phyloP scores from a whole-genome alignment of 768 basidiomycete species.

The Dioszegia hungarica region DNA sequence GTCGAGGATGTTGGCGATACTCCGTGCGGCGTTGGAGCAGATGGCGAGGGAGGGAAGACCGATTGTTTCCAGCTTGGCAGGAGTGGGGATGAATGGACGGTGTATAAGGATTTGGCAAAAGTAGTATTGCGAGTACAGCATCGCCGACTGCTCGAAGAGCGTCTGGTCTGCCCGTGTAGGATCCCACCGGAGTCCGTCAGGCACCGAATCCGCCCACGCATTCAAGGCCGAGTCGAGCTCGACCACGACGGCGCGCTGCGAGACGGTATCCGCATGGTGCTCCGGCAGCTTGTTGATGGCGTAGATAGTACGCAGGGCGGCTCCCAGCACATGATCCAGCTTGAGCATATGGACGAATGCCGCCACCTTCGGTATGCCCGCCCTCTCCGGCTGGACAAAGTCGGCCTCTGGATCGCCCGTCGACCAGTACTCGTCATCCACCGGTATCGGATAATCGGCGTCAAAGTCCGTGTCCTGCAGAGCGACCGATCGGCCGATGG shows the following conservation, averaged over 20 bases:
- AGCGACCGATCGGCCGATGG: slow-evolving; percentile 65
- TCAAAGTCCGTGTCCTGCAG: slow-evolving; percentile 70
- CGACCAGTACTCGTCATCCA: slow-evolving; percentile 79
- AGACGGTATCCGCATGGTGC: slow-evolving; percentile 25
- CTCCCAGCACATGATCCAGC: slow-evolving; percentile 61
- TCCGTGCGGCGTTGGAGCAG: slow-evolving; percentile 76
- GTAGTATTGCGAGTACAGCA: slow-evolving; percentile 60
- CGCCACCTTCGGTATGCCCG: slow-evolving; percentile 49
- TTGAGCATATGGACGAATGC: slow-evolving; percentile 59
- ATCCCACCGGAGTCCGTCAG: slow-evolving; percentile 60
- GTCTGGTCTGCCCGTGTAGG: slow-evolving; percentile 54
- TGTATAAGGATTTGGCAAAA: slow-evolving; percentile 63
- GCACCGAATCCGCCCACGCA: slow-evolving; percentile 67
- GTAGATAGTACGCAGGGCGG: slow-evolving; percentile 63
- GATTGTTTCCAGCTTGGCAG: slow-evolving; percentile 53
- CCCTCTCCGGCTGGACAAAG: slow-evolving; percentile 61
- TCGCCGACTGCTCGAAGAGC: slow-evolving; percentile 61
- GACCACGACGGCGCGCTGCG: slow-evolving; percentile 55
- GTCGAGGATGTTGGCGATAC: slow-evolving; percentile 67
- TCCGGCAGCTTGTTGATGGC: slow-evolving; percentile 60
- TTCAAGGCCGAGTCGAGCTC: slow-evolving; percentile 67
- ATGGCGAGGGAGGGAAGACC: slow-evolving; percentile 66
- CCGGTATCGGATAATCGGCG: slow-evolving; percentile 65
- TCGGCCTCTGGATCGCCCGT: slow-evolving; percentile 55
- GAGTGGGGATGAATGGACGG: slow-evolving; percentile 69